Evolutionary conservation across 805 yeast genomes (phyloP).

Genomic region (Metschnikowia reukaufii): DNA sequence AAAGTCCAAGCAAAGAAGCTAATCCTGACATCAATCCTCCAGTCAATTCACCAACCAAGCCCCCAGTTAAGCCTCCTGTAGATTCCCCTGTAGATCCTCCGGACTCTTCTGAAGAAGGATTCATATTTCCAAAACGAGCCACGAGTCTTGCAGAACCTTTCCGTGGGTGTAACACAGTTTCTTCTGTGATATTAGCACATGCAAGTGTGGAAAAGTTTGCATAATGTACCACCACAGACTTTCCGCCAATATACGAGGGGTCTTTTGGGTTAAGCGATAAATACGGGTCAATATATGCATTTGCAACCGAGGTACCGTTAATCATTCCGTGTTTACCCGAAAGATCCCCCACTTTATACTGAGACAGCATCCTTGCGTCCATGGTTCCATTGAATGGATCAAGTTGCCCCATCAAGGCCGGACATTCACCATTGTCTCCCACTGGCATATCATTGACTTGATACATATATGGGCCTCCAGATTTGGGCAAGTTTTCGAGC

Average conservation of each 20-base stretch:
- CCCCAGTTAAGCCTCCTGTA: no score
- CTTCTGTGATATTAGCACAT: constrained; percentile 38
- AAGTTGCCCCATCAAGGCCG: constrained; percentile 34
- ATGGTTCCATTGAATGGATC: constrained; percentile 37
- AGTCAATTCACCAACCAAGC: neutral
- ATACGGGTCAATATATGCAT: constrained; percentile 30
- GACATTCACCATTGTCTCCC: constrained; percentile 31
- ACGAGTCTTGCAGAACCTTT: neutral
- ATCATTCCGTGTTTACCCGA: constrained; percentile 41
- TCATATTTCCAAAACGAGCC: neutral
- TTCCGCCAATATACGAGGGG: constrained; percentile 26
- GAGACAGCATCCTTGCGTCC: constrained; percentile 25
- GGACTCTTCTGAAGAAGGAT: neutral
- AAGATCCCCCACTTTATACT: constrained; percentile 38
- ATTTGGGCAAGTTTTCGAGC: constrained; percentile 30
- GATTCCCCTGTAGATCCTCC: neutral
- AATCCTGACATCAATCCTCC: neutral
- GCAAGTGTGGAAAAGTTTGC: constrained; percentile 32
- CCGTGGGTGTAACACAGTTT: neutral
- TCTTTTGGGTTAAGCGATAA: constrained; percentile 31
- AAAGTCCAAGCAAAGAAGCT: no score
- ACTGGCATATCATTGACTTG: constrained; percentile 39
- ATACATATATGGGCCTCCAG: constrained; percentile 41
- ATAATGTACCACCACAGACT: constrained; percentile 38
- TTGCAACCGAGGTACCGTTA: constrained; percentile 24